phyloP scores from a whole-genome alignment of 345 rosid genomes.

The Populus ilicifolia region DNA sequence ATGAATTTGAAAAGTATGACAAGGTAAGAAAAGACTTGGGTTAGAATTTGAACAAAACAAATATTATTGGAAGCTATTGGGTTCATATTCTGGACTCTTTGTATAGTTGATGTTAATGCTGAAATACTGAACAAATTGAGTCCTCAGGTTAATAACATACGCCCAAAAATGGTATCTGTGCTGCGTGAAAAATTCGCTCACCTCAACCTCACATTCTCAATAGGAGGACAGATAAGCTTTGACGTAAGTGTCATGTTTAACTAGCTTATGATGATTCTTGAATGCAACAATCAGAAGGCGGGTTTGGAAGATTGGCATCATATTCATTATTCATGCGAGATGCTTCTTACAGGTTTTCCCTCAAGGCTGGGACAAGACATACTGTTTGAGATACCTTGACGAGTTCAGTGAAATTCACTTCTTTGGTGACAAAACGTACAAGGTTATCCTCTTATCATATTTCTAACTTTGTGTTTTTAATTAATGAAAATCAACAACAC shows the following conservation, averaged over 20 bases:
- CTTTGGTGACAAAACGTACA: conserved; percentile 97
- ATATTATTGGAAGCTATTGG: neutral
- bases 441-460: conserved; percentile 42
- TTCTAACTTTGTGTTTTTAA: neutral
- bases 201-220: conserved; percentile 87
- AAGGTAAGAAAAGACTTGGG: conserved; percentile 43
- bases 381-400: conserved; percentile 80
- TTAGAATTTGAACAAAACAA: neutral
- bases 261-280: neutral
- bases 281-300: neutral
- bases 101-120: conserved; percentile 7
- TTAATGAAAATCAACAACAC: too few species aligned
- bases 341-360: conserved; percentile 68
- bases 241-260: conserved; percentile 53
- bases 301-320: neutral
- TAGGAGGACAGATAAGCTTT: conserved; percentile 99
- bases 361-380: conserved; percentile 98
- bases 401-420: conserved; percentile 85
- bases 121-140: conserved; percentile 12
- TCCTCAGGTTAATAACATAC: conserved; percentile 75
- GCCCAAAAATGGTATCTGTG: conserved; percentile 74
- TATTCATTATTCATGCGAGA: conserved; percentile 4
- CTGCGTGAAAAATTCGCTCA: conserved; percentile 86
- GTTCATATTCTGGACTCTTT: conserved; percentile 10
- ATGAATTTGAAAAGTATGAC: conserved; percentile 89